Evolutionary conservation across 176 grass and related monocot genomes (phyloP).

Genomic region (Elymus sibiricus): DNA sequence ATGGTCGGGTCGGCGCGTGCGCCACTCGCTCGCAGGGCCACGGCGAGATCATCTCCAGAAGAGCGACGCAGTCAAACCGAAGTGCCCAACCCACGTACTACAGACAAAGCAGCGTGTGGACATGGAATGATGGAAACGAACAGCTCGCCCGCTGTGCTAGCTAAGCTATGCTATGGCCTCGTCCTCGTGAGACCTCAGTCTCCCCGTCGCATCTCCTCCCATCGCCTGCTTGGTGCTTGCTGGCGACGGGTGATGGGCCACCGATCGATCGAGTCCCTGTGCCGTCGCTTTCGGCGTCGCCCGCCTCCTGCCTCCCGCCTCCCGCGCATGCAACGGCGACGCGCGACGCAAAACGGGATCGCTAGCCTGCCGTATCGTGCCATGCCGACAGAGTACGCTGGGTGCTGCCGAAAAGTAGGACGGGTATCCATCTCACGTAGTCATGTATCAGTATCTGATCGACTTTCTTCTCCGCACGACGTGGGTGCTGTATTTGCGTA

Average conservation of each 20-base stretch:
- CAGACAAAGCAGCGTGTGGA: neutral
- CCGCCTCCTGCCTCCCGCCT: neutral
- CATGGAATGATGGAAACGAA: neutral
- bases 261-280: neutral
- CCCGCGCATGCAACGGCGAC: neutral
- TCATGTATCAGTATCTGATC: neutral
- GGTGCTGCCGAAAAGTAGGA: neutral
- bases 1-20: no score
- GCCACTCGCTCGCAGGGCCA: no score
- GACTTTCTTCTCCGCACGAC: neutral
- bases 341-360: no score
- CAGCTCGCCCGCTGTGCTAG: neutral
- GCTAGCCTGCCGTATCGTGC: neutral
- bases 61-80: neutral
- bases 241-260: neutral
- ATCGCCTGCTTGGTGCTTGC: no score
- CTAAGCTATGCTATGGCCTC: neutral
- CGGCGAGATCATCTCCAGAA: no score
- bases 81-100: neutral
- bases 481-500: no score
- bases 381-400: neutral
- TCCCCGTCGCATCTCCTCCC: neutral
- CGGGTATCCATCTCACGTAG: neutral
- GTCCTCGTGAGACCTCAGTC: neutral
- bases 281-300: neutral